Evolutionary conservation across 208 protist genomes (phyloP), one percentile per base, ranked within the genome.

Genomic region (Trypanosoma theileri): DNA sequence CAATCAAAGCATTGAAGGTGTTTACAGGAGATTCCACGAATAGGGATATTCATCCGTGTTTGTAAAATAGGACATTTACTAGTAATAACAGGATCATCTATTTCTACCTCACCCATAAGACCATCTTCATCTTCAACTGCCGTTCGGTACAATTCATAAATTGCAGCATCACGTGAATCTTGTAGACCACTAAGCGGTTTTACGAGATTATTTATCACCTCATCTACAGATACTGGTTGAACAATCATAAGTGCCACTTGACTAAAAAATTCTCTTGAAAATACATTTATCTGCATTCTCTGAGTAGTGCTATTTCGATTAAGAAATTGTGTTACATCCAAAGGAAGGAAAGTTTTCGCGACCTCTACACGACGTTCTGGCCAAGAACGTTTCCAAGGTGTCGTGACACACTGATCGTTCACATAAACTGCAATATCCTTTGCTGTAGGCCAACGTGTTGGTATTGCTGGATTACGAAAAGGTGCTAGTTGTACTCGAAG

Each of bases 1-100:
- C 90, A 77, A 65, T 95, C 89, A 54, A 95, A 75, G 59, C 89
- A 95, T 70, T 95, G 89, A 44, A 91, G 73, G 59, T 95, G 89
- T 24, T 45, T 21, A 77, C 89, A 95, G 41, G 71, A 55, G 0
- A 28, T 19, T 0, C 89, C 89, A 42, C 89, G 89, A 54, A 92
- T 79, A 7, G 89, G 89, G 26, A 95, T 61, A 13, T 52, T 53
- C 19, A 95, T 80, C 14, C 84, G 86, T 31, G 71, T 74, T 78
- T 89, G 86, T 19, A 85, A 85, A 61, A 95, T 84, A 52, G 89
- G 85, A 69, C 89, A 95, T 66, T 86, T 86, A 12, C 79, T 89
- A 11, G 86, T 79, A 44, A 95, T 78, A 16, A 89, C 74, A 3
- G 87, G 85, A 53, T 92, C 85, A 42, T 85, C 85, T 54, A 80